Base-by-base conservation (phyloP, 2,329 filamentous ascomycete genomes). In the Colletotrichum orchidophilum region DNA sequence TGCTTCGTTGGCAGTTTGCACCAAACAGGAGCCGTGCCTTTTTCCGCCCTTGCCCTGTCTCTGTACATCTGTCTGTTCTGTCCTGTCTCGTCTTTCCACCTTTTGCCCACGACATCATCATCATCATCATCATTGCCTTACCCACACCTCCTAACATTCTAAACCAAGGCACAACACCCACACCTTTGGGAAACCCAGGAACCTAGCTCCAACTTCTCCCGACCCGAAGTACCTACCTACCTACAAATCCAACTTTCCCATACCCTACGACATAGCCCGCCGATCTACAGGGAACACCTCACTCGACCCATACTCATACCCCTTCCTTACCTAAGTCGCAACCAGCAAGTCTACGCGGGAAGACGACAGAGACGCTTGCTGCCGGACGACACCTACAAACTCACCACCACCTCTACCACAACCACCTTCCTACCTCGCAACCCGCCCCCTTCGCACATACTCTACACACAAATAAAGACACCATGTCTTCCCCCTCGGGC, bases 401-500 rank as follows among this genome's bases (percentile, higher is more conserved):
- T 54, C 26, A 33, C 55, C 46, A 39, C 13, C 35, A 27, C 50
- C 50, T 58, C 53, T 42, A 29, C 31, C 27, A 24, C 39, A 50
- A 61, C 27, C 39, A 61, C 12, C 58, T 5, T 46, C 39, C 58
- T 29, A 31, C 58, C 39, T 46, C 57, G 49, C 57, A 59, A 58
- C 54, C 60, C 52, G 13, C n/a, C 26, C 15, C 29, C 42, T 29
- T 7, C 13, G 3, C 49, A 31, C 63, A 21, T 27, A 15, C n/a
- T n/a, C n/a, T 11, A 21, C 21, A 59, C 55, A 49, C 67, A 49
- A 29, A 60, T 46, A 63, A 55, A 39, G 46, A 52, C 21, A 29
- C 18, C 73, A 92, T 93, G 91, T 87, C 91, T 31, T 91, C 90
- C 33, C 86, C 89, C 42, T 87, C 86, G 29, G 83, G 84, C 63